phyloP scores from a whole-genome alignment of 116 monocot genomes.

The Posidonia oceanica region DNA sequence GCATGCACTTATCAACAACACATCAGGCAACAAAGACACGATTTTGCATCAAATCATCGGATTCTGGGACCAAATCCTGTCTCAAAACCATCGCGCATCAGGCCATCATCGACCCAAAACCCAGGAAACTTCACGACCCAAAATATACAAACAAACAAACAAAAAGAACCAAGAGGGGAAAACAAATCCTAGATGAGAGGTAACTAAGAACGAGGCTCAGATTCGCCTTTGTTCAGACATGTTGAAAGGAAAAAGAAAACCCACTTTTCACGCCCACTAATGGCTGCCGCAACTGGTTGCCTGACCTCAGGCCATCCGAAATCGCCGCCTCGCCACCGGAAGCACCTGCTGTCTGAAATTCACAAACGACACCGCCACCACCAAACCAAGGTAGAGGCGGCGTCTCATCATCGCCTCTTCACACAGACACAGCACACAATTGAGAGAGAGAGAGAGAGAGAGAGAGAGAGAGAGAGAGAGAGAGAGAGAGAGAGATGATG shows the following conservation, averaged over 20 bases:
- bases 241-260: background rate
- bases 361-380: background rate
- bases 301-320: background rate
- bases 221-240: constrained; percentile 5
- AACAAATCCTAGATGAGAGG: too few relatives aligned
- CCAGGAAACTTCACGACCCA: background rate
- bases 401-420: constrained; percentile 4
- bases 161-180: background rate
- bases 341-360: background rate
- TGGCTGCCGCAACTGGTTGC: background rate
- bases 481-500: constrained; percentile 3
- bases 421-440: background rate
- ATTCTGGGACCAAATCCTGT: too few relatives aligned
- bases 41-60: too few relatives aligned
- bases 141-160: background rate
- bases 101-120: too few relatives aligned
- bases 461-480: constrained; percentile 3
- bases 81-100: background rate
- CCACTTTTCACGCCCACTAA: background rate
- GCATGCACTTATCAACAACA: background rate
- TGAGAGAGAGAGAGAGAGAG: constrained; percentile 5
- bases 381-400: background rate
- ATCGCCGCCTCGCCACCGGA: background rate
- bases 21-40: too few relatives aligned
- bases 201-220: background rate